Conservation (phyloP, 768 basidiomycete species). For the Amanita muscaria region DNA sequence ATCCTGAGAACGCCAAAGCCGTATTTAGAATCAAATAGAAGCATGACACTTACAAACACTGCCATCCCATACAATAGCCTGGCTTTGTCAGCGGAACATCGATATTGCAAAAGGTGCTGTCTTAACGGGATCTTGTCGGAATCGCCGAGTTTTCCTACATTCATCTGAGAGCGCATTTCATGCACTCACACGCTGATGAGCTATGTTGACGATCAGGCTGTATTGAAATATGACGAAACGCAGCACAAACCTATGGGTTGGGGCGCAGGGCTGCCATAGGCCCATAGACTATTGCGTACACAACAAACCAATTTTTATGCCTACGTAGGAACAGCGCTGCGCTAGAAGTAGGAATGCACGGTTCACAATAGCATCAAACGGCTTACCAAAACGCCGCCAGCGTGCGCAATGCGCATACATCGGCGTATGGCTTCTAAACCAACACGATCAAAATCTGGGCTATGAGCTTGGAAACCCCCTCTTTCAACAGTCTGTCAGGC, state of each 20-base stretch:
- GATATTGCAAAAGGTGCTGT: slow-evolving; percentile 58
- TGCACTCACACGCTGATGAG: slow-evolving; percentile 71
- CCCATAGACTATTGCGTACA: slow-evolving; percentile 60
- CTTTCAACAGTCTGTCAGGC: slow-evolving; percentile 63
- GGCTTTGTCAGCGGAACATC: slow-evolving; percentile 39
- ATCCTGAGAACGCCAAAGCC: slow-evolving; percentile 36
- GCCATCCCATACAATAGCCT: slow-evolving; percentile 70
- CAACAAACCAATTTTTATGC: slow-evolving; percentile 66
- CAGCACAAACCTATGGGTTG: slow-evolving; percentile 63
- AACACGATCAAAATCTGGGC: slow-evolving; percentile 52
- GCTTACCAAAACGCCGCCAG: slow-evolving; percentile 56
- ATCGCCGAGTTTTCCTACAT: slow-evolving; percentile 46
- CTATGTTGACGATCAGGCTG: slow-evolving; percentile 29
- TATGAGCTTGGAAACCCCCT: slow-evolving; percentile 66
- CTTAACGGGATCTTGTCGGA: slow-evolving; percentile 54
- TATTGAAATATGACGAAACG: too few relatives aligned
- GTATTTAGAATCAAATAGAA: too few relatives aligned
- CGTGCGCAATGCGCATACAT: slow-evolving; percentile 75
- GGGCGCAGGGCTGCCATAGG: slow-evolving; percentile 67
- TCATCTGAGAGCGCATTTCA: slow-evolving; percentile 61
- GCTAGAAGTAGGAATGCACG: slow-evolving; percentile 28
- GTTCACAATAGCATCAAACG: slow-evolving; percentile 11
- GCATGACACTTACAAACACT: slow-evolving; percentile 49
- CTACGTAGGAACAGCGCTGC: slow-evolving; percentile 61
- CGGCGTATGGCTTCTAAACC: slow-evolving; percentile 66